Conservation (phyloP, 2,329 filamentous ascomycete genomes). For the Trichoderma pleuroti region DNA sequence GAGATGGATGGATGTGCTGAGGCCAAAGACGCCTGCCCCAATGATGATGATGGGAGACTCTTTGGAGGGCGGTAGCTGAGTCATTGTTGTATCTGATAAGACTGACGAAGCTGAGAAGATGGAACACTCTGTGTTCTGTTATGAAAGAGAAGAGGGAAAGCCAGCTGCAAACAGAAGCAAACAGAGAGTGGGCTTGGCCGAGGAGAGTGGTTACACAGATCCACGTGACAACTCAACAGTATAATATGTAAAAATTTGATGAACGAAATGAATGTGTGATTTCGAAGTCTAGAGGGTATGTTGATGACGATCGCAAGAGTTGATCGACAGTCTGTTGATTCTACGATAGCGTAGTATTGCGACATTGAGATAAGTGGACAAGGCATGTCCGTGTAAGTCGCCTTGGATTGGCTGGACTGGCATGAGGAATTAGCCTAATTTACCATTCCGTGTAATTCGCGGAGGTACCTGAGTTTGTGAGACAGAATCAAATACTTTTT, state of each 20-base stretch:
- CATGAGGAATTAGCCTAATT: neutral
- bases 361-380: neutral
- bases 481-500: neutral
- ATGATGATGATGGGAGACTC: conserved; percentile 24
- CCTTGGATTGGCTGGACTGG: neutral
- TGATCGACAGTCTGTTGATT: neutral
- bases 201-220: neutral
- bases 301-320: neutral
- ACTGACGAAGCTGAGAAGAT: neutral
- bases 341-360: neutral
- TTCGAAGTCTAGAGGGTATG: no score
- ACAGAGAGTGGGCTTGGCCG: neutral
- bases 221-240: neutral
- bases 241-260: neutral
- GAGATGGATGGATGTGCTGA: conserved; percentile 35
- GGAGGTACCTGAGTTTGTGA: neutral
- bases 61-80: neutral
- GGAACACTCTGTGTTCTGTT: neutral
- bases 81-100: neutral
- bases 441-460: neutral
- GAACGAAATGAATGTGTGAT: neutral
- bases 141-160: neutral
- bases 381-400: neutral
- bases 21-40: conserved; percentile 33
- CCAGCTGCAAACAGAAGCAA: neutral